These are phyloP conservation scores for Citropsis articulata DNA, from an alignment of 345 rosid genomes.

Conservation along the genomic window DNA sequence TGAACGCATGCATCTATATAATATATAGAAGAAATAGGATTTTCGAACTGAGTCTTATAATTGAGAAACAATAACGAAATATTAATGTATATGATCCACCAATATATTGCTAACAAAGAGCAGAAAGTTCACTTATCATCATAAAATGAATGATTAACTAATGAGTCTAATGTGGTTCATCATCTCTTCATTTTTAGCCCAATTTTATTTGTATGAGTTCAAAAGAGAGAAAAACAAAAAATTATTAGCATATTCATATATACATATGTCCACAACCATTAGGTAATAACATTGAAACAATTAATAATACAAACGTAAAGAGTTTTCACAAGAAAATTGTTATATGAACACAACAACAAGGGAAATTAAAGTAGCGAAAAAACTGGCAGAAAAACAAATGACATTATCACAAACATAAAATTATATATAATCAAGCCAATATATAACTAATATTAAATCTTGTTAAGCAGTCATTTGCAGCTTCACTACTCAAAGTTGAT, in stretches of 20 bases:
- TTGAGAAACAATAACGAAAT: neutral
- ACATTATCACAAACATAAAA: neutral
- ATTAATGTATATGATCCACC: neutral
- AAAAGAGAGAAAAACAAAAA: neutral
- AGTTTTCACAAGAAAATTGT: neutral
- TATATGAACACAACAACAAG: neutral
- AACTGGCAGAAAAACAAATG: neutral
- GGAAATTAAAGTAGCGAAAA: neutral
- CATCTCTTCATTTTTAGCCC: neutral
- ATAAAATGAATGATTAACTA: too few species aligned
- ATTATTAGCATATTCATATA: neutral
- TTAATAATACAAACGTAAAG: neutral
- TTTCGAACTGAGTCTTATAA: neutral
- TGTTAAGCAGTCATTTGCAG: neutral
- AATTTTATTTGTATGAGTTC: neutral
- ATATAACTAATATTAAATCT: neutral
- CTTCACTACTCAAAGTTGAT: neutral
- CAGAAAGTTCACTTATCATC: too few species aligned
- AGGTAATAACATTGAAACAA: neutral
- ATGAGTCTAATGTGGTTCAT: too few species aligned
- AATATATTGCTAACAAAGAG: neutral
- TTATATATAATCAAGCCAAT: neutral
- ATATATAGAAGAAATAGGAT: neutral
- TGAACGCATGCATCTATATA: too few species aligned
- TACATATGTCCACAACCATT: neutral